phyloP scores from a whole-genome alignment of 2,329 filamentous ascomycete genomes.

The Hymenoscyphus occultus region DNA sequence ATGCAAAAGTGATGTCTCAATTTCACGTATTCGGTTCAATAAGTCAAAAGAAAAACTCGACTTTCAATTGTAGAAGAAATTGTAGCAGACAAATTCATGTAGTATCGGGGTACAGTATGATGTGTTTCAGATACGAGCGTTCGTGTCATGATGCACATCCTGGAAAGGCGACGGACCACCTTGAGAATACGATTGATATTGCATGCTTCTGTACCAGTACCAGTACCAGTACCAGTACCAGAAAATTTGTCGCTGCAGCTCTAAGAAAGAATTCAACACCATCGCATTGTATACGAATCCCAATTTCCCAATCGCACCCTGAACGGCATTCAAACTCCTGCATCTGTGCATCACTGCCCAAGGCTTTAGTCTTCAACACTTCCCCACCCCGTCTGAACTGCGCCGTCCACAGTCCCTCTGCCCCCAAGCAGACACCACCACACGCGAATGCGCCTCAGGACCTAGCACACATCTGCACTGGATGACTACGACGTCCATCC shows the following conservation, averaged over 20 bases:
- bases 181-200: background rate
- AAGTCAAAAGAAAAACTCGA: too few relatives aligned
- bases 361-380: constrained; percentile 1
- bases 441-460: constrained; percentile 1
- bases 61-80: too few relatives aligned
- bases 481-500: constrained; percentile 26
- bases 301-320: background rate
- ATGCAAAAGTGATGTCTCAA: too few relatives aligned
- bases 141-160: background rate
- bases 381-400: constrained; percentile 3
- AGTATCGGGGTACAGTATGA: background rate
- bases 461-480: constrained; percentile 6
- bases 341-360: background rate
- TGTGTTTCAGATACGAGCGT: constrained; percentile 2
- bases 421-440: background rate
- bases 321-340: background rate
- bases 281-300: background rate
- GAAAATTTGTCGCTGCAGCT: background rate
- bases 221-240: background rate
- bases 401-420: background rate
- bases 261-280: background rate
- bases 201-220: background rate
- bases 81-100: too few relatives aligned
- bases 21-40: too few relatives aligned
- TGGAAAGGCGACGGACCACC: constrained; percentile 1